Conservation (phyloP, 176 grass and related monocot species). For the Neostapfia colusana region DNA sequence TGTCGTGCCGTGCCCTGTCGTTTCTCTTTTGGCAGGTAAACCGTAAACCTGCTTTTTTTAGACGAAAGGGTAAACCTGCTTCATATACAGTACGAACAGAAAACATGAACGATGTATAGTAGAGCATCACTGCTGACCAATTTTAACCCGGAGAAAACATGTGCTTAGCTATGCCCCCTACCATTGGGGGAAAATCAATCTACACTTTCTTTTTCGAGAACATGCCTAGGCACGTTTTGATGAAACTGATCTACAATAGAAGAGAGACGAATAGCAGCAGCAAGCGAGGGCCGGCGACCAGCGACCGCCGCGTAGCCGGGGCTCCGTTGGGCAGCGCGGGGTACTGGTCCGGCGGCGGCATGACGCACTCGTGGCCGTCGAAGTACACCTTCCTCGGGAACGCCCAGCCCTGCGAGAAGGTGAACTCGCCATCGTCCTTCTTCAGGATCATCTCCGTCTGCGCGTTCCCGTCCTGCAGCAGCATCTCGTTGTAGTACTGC, state of each 20-base stretch:
- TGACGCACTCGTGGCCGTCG: conserved; percentile 62
- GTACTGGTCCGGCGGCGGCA: conserved; percentile 66
- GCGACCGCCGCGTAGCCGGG: neutral
- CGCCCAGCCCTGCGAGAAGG: conserved; percentile 59
- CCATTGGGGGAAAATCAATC: neutral
- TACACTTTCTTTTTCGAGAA: neutral
- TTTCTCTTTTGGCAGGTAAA: neutral
- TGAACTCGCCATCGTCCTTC: conserved; percentile 57
- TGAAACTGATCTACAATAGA: neutral
- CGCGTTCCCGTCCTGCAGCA: conserved; percentile 59
- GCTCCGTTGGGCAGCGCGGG: conserved; percentile 56
- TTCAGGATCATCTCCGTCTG: conserved; percentile 66
- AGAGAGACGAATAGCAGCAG: neutral
- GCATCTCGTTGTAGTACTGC: conserved; percentile 67
- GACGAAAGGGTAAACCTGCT: neutral
- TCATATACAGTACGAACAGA: neutral
- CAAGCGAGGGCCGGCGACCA: neutral
- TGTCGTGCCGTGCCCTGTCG: neutral
- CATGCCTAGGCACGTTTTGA: neutral
- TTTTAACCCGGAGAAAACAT: neutral
- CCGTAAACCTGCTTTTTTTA: too few species aligned
- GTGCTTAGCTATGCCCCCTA: neutral
- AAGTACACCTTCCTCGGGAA: conserved; percentile 69
- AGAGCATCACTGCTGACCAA: too few species aligned
- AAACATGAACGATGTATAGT: too few species aligned